Base-by-base conservation (phyloP, 2,329 filamentous ascomycete genomes). In the Venturia aucupariae region DNA sequence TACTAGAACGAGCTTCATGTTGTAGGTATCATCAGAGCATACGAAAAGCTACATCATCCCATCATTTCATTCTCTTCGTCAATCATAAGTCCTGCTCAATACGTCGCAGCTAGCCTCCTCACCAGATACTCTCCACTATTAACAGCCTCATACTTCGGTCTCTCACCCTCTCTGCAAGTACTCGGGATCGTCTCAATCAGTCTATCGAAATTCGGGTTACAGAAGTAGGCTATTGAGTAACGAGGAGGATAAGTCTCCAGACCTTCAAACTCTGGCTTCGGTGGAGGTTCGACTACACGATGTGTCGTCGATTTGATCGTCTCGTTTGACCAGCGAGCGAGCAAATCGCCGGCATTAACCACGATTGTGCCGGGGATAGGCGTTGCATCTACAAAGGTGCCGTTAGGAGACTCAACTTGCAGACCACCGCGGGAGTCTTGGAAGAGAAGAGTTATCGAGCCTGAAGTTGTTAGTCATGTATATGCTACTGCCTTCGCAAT, bases 151-250 rank as follows among this genome's bases (percentile, higher is more conserved):
- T 96, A 96, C 77, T 92, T 94, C 79, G 89, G 93, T 51, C 88
- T 84, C 65, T 72, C 74, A 4, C 78, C 77, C 66, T 88, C 75
- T 63, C 82, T 80, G 71, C 84, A 93, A 0, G 91, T 96, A 0
- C 90, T 89, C 0, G 90, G 91, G 55, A 96, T 84, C 1, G 87
- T 90, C 69, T 94, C 89, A 68, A 96, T 95, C 64, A 83, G 78
- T 68, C 82, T 84, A 66, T 89, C 84, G 72, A 85, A 88, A 72
- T 95, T 92, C 10, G 91, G 90, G 69, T 95, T 93, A 79, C 91
- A 95, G 73, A 96, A 95, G 77, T 95, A 97, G 70, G 92, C 92
- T 72, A 97, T 88, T 70, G 89, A 93, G 72, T 97, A 97, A 35
- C 79, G 69, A 6, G 90, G 81, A 1, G 91, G 90, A 74, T 95